phyloP scores from a whole-genome alignment of 1,139 yeast species.

The Candida albicans region DNA sequence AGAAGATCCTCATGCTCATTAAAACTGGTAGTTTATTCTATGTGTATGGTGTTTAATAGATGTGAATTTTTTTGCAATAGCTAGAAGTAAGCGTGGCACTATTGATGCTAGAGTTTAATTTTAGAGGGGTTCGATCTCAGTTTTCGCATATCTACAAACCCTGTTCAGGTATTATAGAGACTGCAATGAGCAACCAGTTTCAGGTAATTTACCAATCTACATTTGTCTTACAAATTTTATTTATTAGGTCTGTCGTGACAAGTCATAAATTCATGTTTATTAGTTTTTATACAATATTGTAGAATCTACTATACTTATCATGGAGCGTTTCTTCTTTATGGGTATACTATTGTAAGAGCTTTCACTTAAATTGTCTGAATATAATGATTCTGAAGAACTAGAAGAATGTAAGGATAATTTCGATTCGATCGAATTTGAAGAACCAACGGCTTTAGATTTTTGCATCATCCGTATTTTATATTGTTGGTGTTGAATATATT shows the following conservation, averaged over 20 bases:
- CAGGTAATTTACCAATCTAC: no score
- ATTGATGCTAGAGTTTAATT: neutral
- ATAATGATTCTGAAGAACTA: conserved; percentile 4
- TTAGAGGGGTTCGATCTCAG: no score
- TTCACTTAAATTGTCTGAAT: neutral
- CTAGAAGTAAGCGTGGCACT: neutral
- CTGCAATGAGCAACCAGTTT: no score
- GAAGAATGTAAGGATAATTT: conserved; percentile 14
- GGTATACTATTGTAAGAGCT: conserved; percentile 9
- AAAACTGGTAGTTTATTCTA: conserved; percentile 9
- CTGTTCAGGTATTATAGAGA: no score
- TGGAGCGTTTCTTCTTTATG: conserved; percentile 12
- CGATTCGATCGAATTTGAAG: conserved; percentile 11
- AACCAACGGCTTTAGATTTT: conserved; percentile 1
- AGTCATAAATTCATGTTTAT: neutral
- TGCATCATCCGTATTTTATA: conserved; percentile 6
- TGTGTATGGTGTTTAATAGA: neutral
- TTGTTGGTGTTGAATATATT: conserved; percentile 32
- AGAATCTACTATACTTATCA: conserved; percentile 7
- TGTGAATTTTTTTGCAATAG: neutral
- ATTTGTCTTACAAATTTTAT: neutral
- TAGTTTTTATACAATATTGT: neutral
- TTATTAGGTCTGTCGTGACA: neutral
- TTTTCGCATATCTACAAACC: no score
- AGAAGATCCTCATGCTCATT: conserved; percentile 83